A percentile compares a stretch with the other conserved stretches of the same genome.
phyloP scores from a whole-genome alignment of 83 land plant species.

The Picea abies region DNA sequence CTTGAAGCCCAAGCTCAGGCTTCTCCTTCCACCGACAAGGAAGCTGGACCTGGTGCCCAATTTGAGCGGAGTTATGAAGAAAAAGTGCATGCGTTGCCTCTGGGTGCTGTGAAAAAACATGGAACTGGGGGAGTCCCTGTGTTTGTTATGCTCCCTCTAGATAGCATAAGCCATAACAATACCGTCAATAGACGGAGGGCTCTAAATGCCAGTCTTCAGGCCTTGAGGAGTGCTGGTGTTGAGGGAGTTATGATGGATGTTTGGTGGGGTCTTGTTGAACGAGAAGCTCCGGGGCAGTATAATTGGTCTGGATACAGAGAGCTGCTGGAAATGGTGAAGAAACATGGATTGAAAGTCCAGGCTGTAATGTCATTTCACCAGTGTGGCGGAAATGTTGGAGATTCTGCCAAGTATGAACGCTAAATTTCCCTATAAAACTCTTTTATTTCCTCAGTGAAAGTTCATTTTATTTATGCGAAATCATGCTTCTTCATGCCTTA shows the following conservation, averaged over 20 bases:
- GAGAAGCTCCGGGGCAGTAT: slow-evolving; percentile 68
- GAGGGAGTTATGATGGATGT: slow-evolving; percentile 94
- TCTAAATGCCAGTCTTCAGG: slow-evolving; percentile 74
- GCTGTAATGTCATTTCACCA: too few relatives aligned
- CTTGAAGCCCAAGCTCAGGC: too few relatives aligned
- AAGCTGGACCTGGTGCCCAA: too few relatives aligned
- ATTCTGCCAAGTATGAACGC: too few relatives aligned
- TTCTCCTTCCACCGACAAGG: too few relatives aligned
- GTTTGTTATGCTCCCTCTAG: slow-evolving; percentile 84
- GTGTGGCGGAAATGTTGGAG: too few relatives aligned
- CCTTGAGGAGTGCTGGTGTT: slow-evolving; percentile 83
- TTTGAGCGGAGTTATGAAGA: too few relatives aligned
- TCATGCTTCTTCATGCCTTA: not conserved
- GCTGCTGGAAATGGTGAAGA: slow-evolving; percentile 68
- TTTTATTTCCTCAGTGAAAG: too few relatives aligned
- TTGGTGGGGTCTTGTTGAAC: slow-evolving; percentile 93
- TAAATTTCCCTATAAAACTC: too few relatives aligned
- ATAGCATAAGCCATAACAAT: slow-evolving; percentile 47
- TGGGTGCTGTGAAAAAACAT: too few relatives aligned
- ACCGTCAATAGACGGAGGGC: slow-evolving; percentile 54
- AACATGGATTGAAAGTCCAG: slow-evolving; percentile 21
- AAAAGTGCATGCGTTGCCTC: too few relatives aligned
- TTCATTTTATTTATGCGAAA: too few relatives aligned
- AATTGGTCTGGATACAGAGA: slow-evolving; percentile 81
- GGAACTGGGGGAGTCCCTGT: slow-evolving; percentile 49